Conservation (phyloP, 2,329 filamentous ascomycete genomes). For the Amauroascus niger region DNA sequence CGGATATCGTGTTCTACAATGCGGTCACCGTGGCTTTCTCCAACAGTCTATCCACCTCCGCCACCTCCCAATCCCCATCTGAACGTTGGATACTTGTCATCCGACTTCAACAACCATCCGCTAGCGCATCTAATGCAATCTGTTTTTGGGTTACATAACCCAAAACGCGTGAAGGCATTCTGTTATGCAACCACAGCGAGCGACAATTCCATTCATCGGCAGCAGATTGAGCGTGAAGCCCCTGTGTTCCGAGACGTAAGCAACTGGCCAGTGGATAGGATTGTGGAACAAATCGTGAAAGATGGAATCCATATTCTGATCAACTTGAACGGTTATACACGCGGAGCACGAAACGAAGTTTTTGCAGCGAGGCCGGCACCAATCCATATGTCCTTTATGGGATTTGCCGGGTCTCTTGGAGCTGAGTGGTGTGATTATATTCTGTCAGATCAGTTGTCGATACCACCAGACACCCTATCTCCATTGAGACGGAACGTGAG, state of each 20-base stretch:
- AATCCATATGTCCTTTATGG: slow-evolving; percentile 99
- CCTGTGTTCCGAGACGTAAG: slow-evolving; percentile 86
- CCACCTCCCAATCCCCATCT: slow-evolving; percentile 69
- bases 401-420: slow-evolving; percentile 88
- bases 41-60: slow-evolving; percentile 73
- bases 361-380: slow-evolving; percentile 91
- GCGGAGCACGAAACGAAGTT: slow-evolving; percentile 92
- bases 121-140: slow-evolving; percentile 97
- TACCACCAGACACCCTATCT: slow-evolving; percentile 70
- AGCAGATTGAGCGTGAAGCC: slow-evolving; percentile 86
- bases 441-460: slow-evolving; percentile 76
- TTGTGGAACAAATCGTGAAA: slow-evolving; percentile 74
- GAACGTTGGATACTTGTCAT: slow-evolving; percentile 93
- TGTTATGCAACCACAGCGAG: slow-evolving; percentile 94
- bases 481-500: slow-evolving; percentile 67
- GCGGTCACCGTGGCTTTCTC: slow-evolving; percentile 74
- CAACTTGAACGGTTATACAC: slow-evolving; percentile 96
- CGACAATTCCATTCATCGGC: slow-evolving; percentile 77
- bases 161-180: slow-evolving; percentile 64
- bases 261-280: slow-evolving; percentile 69
- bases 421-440: slow-evolving; percentile 99
- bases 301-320: slow-evolving; percentile 91
- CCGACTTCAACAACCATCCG: slow-evolving; percentile 98
- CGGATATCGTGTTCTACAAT: slow-evolving; percentile 88
- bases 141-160: slow-evolving; percentile 84